Base-by-base conservation (phyloP, 2,329 filamentous ascomycete genomes). In the Curvularia eragrostidis region DNA sequence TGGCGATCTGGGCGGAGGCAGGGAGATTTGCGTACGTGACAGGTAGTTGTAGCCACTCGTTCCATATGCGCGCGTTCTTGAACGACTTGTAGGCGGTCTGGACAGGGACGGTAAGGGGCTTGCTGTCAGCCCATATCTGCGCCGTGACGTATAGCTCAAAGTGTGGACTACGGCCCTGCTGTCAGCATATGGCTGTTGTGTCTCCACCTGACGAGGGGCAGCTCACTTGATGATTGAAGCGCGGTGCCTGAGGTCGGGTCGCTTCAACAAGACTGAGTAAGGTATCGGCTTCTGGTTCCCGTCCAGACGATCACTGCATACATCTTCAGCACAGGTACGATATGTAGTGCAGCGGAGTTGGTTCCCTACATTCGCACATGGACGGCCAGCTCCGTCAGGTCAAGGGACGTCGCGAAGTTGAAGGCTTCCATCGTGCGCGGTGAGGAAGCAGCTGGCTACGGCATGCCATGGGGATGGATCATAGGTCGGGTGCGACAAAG, bases 41-140 rank as follows among this genome's bases (percentile, higher is more conserved):
- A 0, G 95, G 94, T 38, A 99, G 81, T 30, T 89, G 87, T 26
- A 99, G 85, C 95, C 96, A 99, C 80, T 98, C 94, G 74, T 96
- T 97, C 95, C 95, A 97, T 73, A 87, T 88, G 57, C 80, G 77
- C 30, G 72, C 87, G 34, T 85, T 85, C 73, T 93, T 92, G 75
- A 99, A 98, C 7, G 91, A 81, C 73, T 93, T 97, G 79, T 98
- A 98, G 23, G 92, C 86, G 2, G 95, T 99, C 76, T 98, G 94
- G 10, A 96, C 85, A 0, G 93, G 91, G 1, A 98, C 91, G 0
- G 93, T 96, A 66, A 99, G 81, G 34, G 94, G 93, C 75, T 99
- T 99, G 26, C 93, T 97, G 70, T 96, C 93, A 12, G 93, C 91
- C 90, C 94, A 99, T 70, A 98, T 85, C 77, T 98, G 95, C 8